Evolutionary conservation across 2,329 filamentous ascomycete genomes (phyloP).

Genomic region (Aspergillus sp.): DNA sequence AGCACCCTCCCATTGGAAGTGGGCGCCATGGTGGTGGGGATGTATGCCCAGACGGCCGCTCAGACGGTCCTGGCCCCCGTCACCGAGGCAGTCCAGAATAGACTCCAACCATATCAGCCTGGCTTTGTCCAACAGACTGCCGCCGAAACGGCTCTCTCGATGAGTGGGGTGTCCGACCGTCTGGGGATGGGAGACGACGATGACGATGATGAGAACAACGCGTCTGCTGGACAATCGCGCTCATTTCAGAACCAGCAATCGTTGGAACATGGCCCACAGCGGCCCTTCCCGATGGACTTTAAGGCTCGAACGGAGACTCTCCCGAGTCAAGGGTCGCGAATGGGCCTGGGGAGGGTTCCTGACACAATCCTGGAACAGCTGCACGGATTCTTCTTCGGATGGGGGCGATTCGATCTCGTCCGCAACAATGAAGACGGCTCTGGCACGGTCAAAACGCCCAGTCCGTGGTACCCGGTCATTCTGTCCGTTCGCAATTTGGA

Average conservation of each 20-base stretch:
- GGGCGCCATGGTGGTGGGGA: slow-evolving; percentile 47
- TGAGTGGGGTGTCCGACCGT: slow-evolving; percentile 27
- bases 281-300: slow-evolving; percentile 30
- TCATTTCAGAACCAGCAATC: slow-evolving; percentile 1
- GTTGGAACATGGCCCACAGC: slow-evolving; percentile 31
- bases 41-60: slow-evolving; percentile 41
- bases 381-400: slow-evolving; percentile 64
- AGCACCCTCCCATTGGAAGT: slow-evolving; percentile 65
- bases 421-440: slow-evolving; percentile 23
- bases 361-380: slow-evolving; percentile 56
- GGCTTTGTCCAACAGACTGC: slow-evolving; percentile 31
- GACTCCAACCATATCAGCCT: slow-evolving; percentile 27
- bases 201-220: background rate
- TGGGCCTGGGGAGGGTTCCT: slow-evolving; percentile 54
- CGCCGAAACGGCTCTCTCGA: slow-evolving; percentile 30
- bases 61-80: slow-evolving; percentile 24
- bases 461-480: slow-evolving; percentile 59
- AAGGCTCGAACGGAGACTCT: slow-evolving; percentile 42
- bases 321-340: slow-evolving; percentile 46
- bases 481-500: slow-evolving; percentile 50
- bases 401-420: slow-evolving; percentile 48
- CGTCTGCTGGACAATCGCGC: background rate
- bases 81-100: slow-evolving; percentile 23
- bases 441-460: background rate
- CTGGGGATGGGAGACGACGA: slow-evolving; percentile 27